Conservation (phyloP, 345 rosid genomes). For the Atalantia buxifolia region DNA sequence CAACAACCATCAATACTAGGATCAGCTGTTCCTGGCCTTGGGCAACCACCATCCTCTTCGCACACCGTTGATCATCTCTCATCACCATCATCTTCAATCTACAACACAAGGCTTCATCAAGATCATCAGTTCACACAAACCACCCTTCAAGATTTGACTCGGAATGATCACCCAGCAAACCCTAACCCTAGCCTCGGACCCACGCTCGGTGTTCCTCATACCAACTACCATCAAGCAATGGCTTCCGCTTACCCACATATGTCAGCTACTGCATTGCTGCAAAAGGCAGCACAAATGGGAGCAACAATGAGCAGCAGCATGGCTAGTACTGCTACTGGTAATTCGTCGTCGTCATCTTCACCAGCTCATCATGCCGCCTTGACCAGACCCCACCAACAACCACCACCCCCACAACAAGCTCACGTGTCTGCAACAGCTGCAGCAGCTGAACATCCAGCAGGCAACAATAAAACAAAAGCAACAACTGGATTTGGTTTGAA, state of each 20-base stretch:
- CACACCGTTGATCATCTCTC: conserved; percentile 13
- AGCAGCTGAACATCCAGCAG: conserved; percentile 6
- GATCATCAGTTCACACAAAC: conserved; percentile 9
- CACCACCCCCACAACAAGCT: conserved; percentile 26
- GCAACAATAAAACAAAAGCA: background rate
- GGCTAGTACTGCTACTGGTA: conserved; percentile 13
- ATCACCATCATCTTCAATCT: conserved; percentile 26
- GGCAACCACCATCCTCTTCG: conserved; percentile 19
- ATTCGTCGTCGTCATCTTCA: background rate
- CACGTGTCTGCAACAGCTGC: conserved; percentile 33
- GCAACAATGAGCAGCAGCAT: conserved; percentile 41
- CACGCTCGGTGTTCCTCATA: conserved; percentile 26
- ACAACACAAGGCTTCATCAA: conserved; percentile 15
- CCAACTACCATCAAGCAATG: conserved; percentile 19
- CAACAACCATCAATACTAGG: conserved; percentile 21
- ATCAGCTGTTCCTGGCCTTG: conserved; percentile 10
- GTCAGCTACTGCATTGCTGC: conserved; percentile 94
- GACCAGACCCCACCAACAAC: conserved; percentile 35
- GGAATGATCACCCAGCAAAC: conserved; percentile 29
- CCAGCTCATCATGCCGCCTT: conserved; percentile 24
- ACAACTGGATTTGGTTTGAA: conserved; percentile 39
- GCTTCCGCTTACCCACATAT: conserved; percentile 48
- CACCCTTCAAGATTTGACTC: conserved; percentile 23
- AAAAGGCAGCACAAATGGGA: conserved; percentile 86
- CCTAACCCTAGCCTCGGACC: conserved; percentile 54